Base-by-base conservation (phyloP, 1,284 basidiomycete species). In the Ustilago esculenta region DNA sequence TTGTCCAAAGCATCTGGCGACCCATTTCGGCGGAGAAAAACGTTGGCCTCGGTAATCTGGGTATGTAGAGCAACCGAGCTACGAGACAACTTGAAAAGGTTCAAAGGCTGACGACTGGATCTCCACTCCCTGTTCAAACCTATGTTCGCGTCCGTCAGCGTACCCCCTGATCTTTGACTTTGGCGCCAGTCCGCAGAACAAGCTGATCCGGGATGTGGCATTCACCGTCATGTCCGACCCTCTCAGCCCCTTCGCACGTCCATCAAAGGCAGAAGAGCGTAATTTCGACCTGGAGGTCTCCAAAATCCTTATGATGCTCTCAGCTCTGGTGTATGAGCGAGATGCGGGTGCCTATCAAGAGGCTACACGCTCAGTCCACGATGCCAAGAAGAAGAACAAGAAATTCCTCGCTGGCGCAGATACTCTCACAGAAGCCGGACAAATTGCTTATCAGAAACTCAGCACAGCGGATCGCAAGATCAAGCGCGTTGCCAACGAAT, bases 151-250 rank as follows among this genome's bases (percentile, higher is more conserved):
- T 4, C 23, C 17, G 36, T 24, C 46, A 80, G 82, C 73, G 2
- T 82, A 83, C 51, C 82, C 81, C 32, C 59, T 74, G 15, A 80
- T 83, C 42, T 83, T 83, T 34, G 56, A 78, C 33, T 75, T 79
- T 42, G 50, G 35, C 20, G 58, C 49, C 32, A 36, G 34, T 34
- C 66, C 59, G 7, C 63, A 76, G 23, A 74, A 73, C 47, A 48
- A 64, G 18, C 47, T 49, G 10, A 76, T 80, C 34, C 68, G 79
- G 15, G 66, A 71, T 34, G 72, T 73, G 5, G 80, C 79, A 7
- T 68, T 67, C 42, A 40, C 51, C 0, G 69, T 72, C 30, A 71
- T 82, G 65, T 64, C 55, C 21, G 41, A 63, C 12, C 66, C 70
- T 17, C 23, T 34, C n/a, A 33, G 41, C 12, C 1, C 41, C 3